Evolutionary conservation across 1,284 basidiomycete species (phyloP).

Genomic region (Apiotrichum sp.): DNA sequence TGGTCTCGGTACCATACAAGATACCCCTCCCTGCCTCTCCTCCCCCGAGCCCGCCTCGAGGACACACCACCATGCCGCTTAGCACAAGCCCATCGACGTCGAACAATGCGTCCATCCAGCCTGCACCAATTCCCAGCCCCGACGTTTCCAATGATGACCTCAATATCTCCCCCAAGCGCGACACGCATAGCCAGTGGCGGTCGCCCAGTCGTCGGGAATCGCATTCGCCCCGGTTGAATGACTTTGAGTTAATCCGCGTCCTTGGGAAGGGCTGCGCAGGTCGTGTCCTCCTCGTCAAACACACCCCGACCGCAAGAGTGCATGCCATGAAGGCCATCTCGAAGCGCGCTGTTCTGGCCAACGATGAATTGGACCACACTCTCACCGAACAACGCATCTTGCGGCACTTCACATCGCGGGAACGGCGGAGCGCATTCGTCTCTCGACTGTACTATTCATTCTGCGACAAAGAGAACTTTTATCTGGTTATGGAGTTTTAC

Average conservation of each 20-base stretch:
- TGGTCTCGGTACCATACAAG: slow-evolving; percentile 16
- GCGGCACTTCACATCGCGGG: slow-evolving; percentile 67
- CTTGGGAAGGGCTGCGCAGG: slow-evolving; percentile 94
- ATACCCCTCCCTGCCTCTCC: slow-evolving; percentile 12
- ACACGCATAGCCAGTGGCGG: not conserved
- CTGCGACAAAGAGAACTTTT: slow-evolving; percentile 90
- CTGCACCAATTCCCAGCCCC: slow-evolving; percentile 4
- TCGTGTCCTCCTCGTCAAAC: slow-evolving; percentile 73
- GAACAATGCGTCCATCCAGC: not conserved
- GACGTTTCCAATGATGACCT: slow-evolving; percentile 8
- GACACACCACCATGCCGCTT: not conserved
- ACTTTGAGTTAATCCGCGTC: slow-evolving; percentile 94
- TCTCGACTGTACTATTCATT: slow-evolving; percentile 93
- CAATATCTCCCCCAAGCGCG: not conserved
- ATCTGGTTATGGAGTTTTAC: slow-evolving; percentile 70
- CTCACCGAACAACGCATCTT: slow-evolving; percentile 89
- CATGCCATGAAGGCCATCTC: slow-evolving; percentile 96
- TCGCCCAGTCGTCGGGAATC: not conserved
- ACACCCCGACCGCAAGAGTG: slow-evolving; percentile 62
- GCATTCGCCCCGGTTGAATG: slow-evolving; percentile 72
- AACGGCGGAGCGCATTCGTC: slow-evolving; percentile 76
- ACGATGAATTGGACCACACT: slow-evolving; percentile 91
- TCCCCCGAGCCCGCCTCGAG: slow-evolving; percentile 17
- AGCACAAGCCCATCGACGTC: not conserved
- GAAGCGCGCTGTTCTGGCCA: slow-evolving; percentile 88